Evolutionary conservation across 1,139 yeast species (phyloP).

Genomic region (Zygotorulaspora mrakii): DNA sequence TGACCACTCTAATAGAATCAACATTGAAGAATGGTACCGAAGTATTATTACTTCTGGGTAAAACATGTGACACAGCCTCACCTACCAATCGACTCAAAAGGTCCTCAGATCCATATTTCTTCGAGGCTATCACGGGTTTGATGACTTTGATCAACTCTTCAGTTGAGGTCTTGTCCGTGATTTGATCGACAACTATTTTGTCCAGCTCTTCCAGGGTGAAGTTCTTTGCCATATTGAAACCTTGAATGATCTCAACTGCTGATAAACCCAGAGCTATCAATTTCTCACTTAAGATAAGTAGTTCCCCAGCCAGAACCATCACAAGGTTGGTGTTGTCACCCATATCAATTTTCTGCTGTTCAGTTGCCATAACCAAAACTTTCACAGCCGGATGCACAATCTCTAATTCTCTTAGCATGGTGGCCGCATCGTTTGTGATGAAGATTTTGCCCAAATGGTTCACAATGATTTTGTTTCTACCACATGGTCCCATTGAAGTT

Average conservation of each 20-base stretch:
- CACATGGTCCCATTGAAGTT: constrained; percentile 96
- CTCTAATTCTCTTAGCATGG: constrained; percentile 88
- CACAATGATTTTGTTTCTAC: constrained; percentile 91
- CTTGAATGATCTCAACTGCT: constrained; percentile 86
- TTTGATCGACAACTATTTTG: constrained; percentile 57
- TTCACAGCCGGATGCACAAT: constrained; percentile 98
- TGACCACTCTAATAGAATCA: constrained; percentile 90
- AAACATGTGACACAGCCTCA: constrained; percentile 75
- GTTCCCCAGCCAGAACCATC: constrained; percentile 82
- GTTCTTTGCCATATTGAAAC: constrained; percentile 77
- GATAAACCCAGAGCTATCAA: constrained; percentile 79
- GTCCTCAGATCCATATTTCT: constrained; percentile 88
- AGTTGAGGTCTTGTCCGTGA: constrained; percentile 54
- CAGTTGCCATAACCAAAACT: constrained; percentile 90
- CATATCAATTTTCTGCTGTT: constrained; percentile 92
- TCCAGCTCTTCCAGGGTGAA: constrained; percentile 69
- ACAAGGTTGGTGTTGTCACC: constrained; percentile 76
- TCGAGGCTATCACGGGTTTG: constrained; percentile 85
- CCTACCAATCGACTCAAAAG: constrained; percentile 73
- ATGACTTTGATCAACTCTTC: constrained; percentile 68
- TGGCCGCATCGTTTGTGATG: constrained; percentile 94
- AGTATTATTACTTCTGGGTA: constrained; percentile 61
- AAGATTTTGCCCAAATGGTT: constrained; percentile 79
- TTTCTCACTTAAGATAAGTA: constrained; percentile 78
- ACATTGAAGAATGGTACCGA: constrained; percentile 63